Percentiles rank a stretch among this genome's conserved stretches.
phyloP scores from a whole-genome alignment of 2,329 filamentous ascomycete species.

The Monilinia aucupariae region DNA sequence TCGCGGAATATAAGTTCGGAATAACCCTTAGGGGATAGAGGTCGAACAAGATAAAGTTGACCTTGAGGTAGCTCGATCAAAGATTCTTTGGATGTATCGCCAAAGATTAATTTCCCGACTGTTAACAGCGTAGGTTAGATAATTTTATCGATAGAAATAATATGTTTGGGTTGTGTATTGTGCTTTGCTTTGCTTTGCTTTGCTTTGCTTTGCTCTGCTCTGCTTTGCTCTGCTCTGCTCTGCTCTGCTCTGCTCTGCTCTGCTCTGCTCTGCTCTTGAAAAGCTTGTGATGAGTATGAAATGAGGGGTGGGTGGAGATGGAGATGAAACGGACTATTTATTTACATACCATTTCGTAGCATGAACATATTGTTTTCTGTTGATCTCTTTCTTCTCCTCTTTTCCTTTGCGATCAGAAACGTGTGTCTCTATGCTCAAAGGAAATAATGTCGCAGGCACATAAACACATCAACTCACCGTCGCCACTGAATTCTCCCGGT shows the following conservation, averaged over 20 bases:
- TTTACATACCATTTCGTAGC: conserved; percentile 40
- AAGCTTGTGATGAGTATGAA: conserved; percentile 12
- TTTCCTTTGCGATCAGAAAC: conserved; percentile 9
- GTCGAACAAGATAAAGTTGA: conserved; percentile 94
- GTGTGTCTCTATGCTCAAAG: not conserved
- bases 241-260: too few species aligned
- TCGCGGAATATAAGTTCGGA: conserved; percentile 99
- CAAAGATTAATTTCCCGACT: conserved; percentile 93
- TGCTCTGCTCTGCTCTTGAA: not conserved
- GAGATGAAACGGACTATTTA: conserved; percentile 14
- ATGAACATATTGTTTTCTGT: conserved; percentile 38
- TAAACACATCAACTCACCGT: not conserved
- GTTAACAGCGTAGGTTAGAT: conserved; percentile 16
- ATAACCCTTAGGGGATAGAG: conserved; percentile 92
- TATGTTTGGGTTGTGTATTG: not conserved
- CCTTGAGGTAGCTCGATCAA: conserved; percentile 93
- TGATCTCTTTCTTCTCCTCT: not conserved
- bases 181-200: too few species aligned
- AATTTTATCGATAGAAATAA: not conserved
- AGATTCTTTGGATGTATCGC: conserved; percentile 73
- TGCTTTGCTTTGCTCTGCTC: too few species aligned
- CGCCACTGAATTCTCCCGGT: not conserved
- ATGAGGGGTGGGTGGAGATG: conserved; percentile 11
- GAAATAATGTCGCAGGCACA: not conserved
- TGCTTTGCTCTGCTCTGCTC: too few species aligned